A percentile compares a stretch with the other conserved stretches of the same genome.
Conservation (phyloP, 1,139 yeast species). For the Tardiomyces depauwii region DNA sequence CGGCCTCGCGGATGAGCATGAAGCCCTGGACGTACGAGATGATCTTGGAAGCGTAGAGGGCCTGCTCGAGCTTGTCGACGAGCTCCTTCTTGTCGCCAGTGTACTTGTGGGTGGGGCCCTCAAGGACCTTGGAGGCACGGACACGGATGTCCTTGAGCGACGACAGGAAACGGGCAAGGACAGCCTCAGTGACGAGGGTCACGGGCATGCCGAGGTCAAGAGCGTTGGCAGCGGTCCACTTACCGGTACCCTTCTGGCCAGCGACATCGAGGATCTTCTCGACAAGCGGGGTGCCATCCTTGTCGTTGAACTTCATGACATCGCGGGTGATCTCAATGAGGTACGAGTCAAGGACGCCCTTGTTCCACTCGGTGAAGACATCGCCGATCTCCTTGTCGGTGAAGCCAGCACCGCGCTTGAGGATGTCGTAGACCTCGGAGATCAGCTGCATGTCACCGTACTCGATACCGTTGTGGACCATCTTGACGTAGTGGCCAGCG, state of each 20-base stretch:
- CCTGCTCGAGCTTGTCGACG: constrained; percentile 93
- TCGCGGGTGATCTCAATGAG: constrained; percentile 95
- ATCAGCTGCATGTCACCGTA: constrained; percentile 99
- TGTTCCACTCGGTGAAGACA: constrained; percentile 90
- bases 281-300: constrained; percentile 83
- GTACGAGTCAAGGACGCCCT: constrained; percentile 96
- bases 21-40: constrained; percentile 99
- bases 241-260: constrained; percentile 99
- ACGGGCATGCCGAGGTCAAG: constrained; percentile 98
- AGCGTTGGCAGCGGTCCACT: constrained; percentile 99
- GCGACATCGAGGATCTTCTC: constrained; percentile 96
- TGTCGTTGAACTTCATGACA: constrained; percentile 74
- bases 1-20: constrained; percentile 98
- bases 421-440: constrained; percentile 92
- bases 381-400: constrained; percentile 87
- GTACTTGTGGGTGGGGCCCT: constrained; percentile 60
- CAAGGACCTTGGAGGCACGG: constrained; percentile 64
- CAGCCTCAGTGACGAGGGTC: constrained; percentile 97
- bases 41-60: constrained; percentile 95
- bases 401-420: constrained; percentile 92
- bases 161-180: constrained; percentile 91
- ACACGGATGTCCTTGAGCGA: constrained; percentile 86
- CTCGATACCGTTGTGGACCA: constrained; percentile 99
- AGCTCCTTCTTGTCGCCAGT: constrained; percentile 71
- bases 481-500: constrained; percentile 97